These are phyloP conservation scores for Apiospora pterosperma DNA, from an alignment of 2,329 filamentous ascomycete species.

Conservation along the genomic window DNA sequence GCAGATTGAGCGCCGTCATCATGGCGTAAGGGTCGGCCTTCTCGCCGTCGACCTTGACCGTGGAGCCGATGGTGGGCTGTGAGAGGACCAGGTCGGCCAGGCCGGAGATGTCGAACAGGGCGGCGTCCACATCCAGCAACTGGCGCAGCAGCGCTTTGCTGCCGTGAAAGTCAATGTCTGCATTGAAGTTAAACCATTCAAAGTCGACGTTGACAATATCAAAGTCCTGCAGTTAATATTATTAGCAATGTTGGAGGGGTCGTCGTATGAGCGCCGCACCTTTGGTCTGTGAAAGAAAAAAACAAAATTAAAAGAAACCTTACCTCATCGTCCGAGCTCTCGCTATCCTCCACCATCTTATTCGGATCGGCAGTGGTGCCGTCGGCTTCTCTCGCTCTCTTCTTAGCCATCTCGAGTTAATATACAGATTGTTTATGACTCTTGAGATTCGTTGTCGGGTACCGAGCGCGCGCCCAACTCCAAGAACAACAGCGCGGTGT, in stretches of 20 bases:
- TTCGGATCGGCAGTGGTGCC: constrained; percentile 42
- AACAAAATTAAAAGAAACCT: background rate
- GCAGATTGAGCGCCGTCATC: constrained; percentile 80
- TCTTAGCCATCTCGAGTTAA: constrained; percentile 41
- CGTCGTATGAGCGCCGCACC: background rate
- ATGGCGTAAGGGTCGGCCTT: constrained; percentile 91
- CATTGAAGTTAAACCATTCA: constrained; percentile 96
- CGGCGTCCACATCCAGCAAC: constrained; percentile 83
- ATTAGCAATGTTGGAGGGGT: background rate
- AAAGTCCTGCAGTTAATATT: constrained; percentile 59
- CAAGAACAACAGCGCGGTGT: background rate
- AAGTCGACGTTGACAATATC: constrained; percentile 95
- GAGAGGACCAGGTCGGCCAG: constrained; percentile 83
- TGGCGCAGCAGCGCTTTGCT: constrained; percentile 87
- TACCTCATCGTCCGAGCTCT: constrained; percentile 52
- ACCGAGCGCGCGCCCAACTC: background rate
- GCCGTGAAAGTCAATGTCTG: constrained; percentile 89
- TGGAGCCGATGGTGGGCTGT: constrained; percentile 85
- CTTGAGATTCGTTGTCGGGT: background rate
- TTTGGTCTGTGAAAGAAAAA: background rate
- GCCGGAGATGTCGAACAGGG: constrained; percentile 82
- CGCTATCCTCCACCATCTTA: constrained; percentile 45
- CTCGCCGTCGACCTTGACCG: constrained; percentile 95
- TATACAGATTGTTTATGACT: background rate
- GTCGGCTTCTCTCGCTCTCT: constrained; percentile 45